phyloP scores from a whole-genome alignment of 2,329 filamentous ascomycete species.

The Domatiomyces catenatus region DNA sequence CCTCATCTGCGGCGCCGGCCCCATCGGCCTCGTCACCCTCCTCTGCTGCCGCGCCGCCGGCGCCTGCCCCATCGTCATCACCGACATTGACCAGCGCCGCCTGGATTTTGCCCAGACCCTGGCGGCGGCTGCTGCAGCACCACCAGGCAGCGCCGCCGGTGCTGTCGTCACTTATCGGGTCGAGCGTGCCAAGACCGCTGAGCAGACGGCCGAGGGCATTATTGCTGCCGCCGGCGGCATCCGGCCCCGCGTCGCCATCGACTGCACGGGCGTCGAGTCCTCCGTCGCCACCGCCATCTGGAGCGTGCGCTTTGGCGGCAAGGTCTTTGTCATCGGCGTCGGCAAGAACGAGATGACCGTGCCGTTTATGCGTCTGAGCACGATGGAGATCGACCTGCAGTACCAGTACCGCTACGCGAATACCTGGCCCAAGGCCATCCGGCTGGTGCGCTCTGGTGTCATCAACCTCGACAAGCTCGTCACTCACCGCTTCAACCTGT shows the following conservation, averaged over 20 bases:
- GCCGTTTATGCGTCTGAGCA: constrained; percentile 85
- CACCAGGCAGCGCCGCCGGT: constrained; percentile 19
- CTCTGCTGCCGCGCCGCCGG: constrained; percentile 75
- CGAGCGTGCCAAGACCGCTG: constrained; percentile 31
- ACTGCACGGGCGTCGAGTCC: constrained; percentile 90
- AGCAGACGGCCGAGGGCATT: constrained; percentile 56
- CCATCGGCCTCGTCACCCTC: constrained; percentile 80
- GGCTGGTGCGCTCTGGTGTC: constrained; percentile 69
- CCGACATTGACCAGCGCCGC: constrained; percentile 79
- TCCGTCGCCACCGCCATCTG: constrained; percentile 76
- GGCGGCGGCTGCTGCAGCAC: constrained; percentile 46
- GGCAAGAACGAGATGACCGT: constrained; percentile 91
- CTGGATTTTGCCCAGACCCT: constrained; percentile 73
- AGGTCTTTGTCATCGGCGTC: constrained; percentile 92
- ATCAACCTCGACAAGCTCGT: constrained; percentile 69
- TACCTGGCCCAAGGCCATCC: constrained; percentile 88
- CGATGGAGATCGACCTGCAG: constrained; percentile 82
- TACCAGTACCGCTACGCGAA: constrained; percentile 96
- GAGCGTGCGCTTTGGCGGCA: constrained; percentile 84
- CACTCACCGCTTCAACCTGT: constrained; percentile 71
- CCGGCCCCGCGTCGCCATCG: constrained; percentile 67
- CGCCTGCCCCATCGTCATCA: constrained; percentile 80
- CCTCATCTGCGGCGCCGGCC: constrained; percentile 80
- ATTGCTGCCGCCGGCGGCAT: constrained; percentile 59
- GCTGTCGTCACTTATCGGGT: constrained; percentile 53